These are phyloP conservation scores for Pythium utonaiense DNA, from an alignment of 352 stramenopile genomes.

Conservation along the genomic window DNA sequence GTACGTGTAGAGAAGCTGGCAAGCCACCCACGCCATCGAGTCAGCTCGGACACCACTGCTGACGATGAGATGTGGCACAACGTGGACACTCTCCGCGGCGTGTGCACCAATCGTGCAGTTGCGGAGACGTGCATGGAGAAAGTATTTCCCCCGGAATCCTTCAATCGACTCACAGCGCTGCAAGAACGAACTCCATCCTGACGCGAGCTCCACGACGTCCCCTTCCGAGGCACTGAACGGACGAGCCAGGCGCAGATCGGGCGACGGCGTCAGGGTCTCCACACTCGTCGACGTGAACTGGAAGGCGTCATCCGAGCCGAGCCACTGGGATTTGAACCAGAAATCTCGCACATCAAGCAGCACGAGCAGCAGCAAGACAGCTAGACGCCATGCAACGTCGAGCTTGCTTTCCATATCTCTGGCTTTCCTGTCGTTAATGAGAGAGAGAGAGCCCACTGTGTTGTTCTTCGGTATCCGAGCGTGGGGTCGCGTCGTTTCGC, in stretches of 20 bases:
- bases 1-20: conserved; percentile 41
- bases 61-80: conserved; percentile 35
- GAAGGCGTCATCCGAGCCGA: conserved; percentile 38
- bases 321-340: conserved; percentile 55
- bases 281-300: conserved; percentile 32
- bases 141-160: conserved; percentile 20
- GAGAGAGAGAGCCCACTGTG: too few species aligned
- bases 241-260: conserved; percentile 9
- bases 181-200: conserved; percentile 50
- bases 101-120: conserved; percentile 40
- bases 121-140: conserved; percentile 31
- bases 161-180: conserved; percentile 36
- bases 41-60: conserved; percentile 43
- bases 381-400: conserved; percentile 25
- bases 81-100: conserved; percentile 9
- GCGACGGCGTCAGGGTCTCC: conserved; percentile 17
- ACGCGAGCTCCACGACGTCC: conserved; percentile 21
- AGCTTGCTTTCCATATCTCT: background rate
- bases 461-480: background rate
- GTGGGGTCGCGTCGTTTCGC: conserved; percentile 14
- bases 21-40: conserved; percentile 49
- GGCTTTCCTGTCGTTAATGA: too few species aligned
- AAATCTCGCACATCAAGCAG: conserved; percentile 51
- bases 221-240: conserved; percentile 6
- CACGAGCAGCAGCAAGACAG: conserved; percentile 28